Conservation (phyloP, 805 yeast species). For the Kockiozyma suomiensis region DNA sequence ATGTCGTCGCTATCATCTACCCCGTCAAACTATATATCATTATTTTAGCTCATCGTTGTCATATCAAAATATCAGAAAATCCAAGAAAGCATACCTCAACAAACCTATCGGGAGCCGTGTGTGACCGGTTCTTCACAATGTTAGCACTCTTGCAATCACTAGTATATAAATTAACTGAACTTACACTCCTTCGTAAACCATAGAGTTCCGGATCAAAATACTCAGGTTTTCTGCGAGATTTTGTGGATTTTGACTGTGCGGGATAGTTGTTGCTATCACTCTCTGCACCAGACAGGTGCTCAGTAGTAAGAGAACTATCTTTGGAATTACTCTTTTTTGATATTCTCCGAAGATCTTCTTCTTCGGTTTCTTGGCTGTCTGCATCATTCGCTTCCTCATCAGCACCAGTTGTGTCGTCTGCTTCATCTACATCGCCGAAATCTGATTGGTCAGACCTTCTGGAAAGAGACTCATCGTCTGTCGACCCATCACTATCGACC, state of each 20-base stretch:
- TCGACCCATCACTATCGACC: not conserved
- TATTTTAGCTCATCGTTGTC: not conserved
- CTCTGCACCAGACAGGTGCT: not conserved
- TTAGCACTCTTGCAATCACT: not conserved
- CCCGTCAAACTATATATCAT: conserved; percentile 10
- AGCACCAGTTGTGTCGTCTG: conserved; percentile 15
- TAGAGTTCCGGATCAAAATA: conserved; percentile 45
- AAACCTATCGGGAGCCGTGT: conserved; percentile 40
- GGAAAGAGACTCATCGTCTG: conserved; percentile 4
- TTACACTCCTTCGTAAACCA: conserved; percentile 47
- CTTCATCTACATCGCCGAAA: conserved; percentile 8
- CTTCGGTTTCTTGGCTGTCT: conserved; percentile 32
- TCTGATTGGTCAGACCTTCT: conserved; percentile 9
- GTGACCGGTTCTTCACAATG: conserved; percentile 38
- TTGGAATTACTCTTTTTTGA: not conserved
- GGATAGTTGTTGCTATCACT: not conserved
- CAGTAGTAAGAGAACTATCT: not conserved
- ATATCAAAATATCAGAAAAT: not conserved
- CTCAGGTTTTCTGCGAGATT: conserved; percentile 14
- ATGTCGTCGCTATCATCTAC: conserved; percentile 27
- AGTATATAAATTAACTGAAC: conserved; percentile 6
- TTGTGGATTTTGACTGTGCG: not conserved
- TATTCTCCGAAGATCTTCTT: conserved; percentile 19
- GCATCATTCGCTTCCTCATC: conserved; percentile 19
- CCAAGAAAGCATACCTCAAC: conserved; percentile 14